Evolutionary conservation across 2,329 filamentous ascomycete genomes (phyloP), one percentile per base, ranked within the genome.

Genomic region (Falciphora oryzae): DNA sequence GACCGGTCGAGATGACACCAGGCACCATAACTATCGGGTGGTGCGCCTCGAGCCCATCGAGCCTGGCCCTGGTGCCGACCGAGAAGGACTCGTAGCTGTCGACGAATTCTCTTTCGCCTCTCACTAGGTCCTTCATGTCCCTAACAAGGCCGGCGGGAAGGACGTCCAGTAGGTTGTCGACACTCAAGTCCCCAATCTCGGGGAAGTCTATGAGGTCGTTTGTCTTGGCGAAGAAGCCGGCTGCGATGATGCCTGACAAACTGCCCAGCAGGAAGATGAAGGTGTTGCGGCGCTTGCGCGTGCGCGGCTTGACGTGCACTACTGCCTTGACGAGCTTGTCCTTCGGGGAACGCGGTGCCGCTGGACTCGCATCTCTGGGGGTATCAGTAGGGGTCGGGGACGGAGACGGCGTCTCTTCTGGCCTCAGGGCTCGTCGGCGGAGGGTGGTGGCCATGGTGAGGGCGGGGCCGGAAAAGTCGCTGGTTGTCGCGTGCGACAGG

Each of bases 21-120:
- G 95, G 95, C 13, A 99, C 88, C 94, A 99, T 98, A 68, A 99
- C 91, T 67, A 99, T 89, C 1, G 95, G 92, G 71, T 97, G 93
- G 66, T 91, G 84, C 22, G 91, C 94, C 61, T 84, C 76, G 25
- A 98, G 83, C 1, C 96, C 96, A 74, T 97, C 90, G 5, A 88
- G 80, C 56, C 88, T 88, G 27, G 93, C 89, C 71, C 96, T 91
- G 35, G 95, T 79, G 6, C 95, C 96, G 60, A 98, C 91, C 1
- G 93, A 87, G 73, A 99, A 99, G 7, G 93, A 91, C 79, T 99
- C 95, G 77, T 97, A 97, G 71, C 90, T 90, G 68, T 96, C 89
- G 58, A 92, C 86, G 58, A 82, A 78, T 70, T 96, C 92, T 69
- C 92, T 89, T 77, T 98, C 93, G 71, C 90, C 89, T 80, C 92